Base-by-base conservation (phyloP, 495 filamentous ascomycete species). In the Podospora tetraspora region DNA sequence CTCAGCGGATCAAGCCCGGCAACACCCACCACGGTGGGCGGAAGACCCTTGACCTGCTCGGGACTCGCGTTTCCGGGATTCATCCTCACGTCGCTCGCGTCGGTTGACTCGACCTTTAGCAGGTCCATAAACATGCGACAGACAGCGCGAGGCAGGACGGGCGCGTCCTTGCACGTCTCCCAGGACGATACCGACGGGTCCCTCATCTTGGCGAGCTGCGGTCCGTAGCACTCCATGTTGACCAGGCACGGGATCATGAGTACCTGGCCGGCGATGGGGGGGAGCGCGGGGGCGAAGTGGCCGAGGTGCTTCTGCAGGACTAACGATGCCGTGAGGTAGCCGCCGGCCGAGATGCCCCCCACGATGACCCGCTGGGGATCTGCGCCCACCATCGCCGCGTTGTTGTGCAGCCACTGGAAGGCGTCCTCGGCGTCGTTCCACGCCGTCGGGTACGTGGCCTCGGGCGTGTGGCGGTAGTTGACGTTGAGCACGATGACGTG, bases 401-500 rank as follows among this genome's bases (percentile, higher is more conserved):
- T 66, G 16, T 77, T 77, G 63, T 82, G 79, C 16, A 82, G 61
- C 83, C 82, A 85, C 66, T 75, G 69, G 58, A 82, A 82, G 29
- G 80, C 80, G 64, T 84, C 81, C 68, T 83, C 79, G 23, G 73
- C 69, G 58, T 85, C 83, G 64, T 82, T 62, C 79, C 78, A 83
- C 1, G 81, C 76, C 3, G 73, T 79, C 21, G 83, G 83, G 68
- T 79, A 82, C 7, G 19, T 43, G 57, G 78, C 67, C 64, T 82
- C 80, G 0, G 82, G 80, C 0, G 80, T 83, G 69, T 83, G 82
- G 19, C 83, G 78, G 72, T 84, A 83, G 67, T 81, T 81, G 13
- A 84, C 70, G 64, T 84, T 83, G 57, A 85, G 59, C 0, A 85
- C 81, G 24, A 77, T 71, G 6, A 75, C 67, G 25, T 64, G 10